These are phyloP conservation scores for Fusarium sp. DNA, from an alignment of 2,329 filamentous ascomycete species.

Conservation along the genomic window DNA sequence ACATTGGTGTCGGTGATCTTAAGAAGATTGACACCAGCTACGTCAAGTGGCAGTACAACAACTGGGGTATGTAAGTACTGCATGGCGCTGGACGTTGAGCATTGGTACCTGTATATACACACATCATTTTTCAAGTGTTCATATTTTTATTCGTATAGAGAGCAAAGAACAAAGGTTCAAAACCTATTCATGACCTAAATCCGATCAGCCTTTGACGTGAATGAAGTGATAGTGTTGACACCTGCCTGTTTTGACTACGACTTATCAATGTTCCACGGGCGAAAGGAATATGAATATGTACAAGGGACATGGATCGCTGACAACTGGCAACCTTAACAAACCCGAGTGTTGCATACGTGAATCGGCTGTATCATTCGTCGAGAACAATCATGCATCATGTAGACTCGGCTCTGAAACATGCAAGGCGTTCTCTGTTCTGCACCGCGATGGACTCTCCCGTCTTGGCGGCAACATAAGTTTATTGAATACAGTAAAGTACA, in stretches of 20 bases:
- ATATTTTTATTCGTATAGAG: slow-evolving; percentile 26
- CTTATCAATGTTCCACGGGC: background rate
- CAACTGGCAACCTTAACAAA: background rate
- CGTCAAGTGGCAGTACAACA: slow-evolving; percentile 44
- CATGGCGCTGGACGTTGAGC: slow-evolving; percentile 3
- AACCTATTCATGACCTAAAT: background rate
- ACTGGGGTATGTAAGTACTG: slow-evolving; percentile 39
- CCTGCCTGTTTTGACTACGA: background rate
- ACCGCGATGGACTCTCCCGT: background rate
- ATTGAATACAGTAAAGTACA: background rate
- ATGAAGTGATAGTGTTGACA: background rate
- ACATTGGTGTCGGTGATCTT: slow-evolving; percentile 55
- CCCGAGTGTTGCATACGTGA: background rate
- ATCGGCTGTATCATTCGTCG: background rate
- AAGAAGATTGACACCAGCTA: slow-evolving; percentile 49
- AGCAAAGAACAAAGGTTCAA: slow-evolving; percentile 8
- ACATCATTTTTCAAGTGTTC: slow-evolving; percentile 28
- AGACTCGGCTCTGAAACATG: slow-evolving; percentile 27
- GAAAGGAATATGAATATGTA: background rate
- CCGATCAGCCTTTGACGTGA: background rate
- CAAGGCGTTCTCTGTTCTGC: slow-evolving; percentile 11
- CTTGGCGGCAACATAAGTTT: background rate
- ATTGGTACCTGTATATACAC: slow-evolving; percentile 34
- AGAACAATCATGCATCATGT: slow-evolving; percentile 33
- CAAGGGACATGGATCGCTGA: background rate